Evolutionary conservation across 257 asterid species (phyloP).

Genomic region (Solanum verrucosum): DNA sequence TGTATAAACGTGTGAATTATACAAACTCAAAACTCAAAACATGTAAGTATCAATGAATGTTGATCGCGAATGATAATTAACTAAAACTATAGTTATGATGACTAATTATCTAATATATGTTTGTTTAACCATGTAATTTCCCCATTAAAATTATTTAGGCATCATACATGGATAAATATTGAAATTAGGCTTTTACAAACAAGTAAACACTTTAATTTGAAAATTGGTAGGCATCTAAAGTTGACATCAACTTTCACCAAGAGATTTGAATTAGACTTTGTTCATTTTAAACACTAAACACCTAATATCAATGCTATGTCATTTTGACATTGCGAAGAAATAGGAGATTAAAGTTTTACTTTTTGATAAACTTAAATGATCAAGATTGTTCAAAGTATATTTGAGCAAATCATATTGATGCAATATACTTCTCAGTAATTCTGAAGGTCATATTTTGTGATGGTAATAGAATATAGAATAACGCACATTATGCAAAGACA

Average conservation of each 20-base stretch:
- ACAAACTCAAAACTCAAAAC: too few species aligned
- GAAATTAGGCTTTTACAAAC: not conserved
- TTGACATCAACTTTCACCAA: not conserved
- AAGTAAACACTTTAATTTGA: not conserved
- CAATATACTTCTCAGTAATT: not conserved
- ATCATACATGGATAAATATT: not conserved
- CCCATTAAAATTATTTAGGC: not conserved
- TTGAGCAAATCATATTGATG: not conserved
- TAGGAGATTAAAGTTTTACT: not conserved
- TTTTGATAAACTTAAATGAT: too few species aligned
- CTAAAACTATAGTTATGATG: too few species aligned
- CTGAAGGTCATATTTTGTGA: not conserved
- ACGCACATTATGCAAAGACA: not conserved
- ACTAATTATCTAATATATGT: too few species aligned
- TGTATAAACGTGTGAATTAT: too few species aligned
- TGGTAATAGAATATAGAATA: not conserved
- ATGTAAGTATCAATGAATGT: too few species aligned
- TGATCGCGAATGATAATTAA: too few species aligned
- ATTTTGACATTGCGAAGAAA: not conserved
- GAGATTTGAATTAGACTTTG: not conserved
- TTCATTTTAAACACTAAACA: too few species aligned
- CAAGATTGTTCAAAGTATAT: too few species aligned
- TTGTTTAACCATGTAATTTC: too few species aligned
- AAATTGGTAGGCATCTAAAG: not conserved
- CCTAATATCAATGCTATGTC: not conserved